Percentiles rank a stretch among this genome's conserved stretches.
These are phyloP conservation scores for Ustilago tritici DNA, from an alignment of 1,284 basidiomycete genomes.

Conservation along the genomic window DNA sequence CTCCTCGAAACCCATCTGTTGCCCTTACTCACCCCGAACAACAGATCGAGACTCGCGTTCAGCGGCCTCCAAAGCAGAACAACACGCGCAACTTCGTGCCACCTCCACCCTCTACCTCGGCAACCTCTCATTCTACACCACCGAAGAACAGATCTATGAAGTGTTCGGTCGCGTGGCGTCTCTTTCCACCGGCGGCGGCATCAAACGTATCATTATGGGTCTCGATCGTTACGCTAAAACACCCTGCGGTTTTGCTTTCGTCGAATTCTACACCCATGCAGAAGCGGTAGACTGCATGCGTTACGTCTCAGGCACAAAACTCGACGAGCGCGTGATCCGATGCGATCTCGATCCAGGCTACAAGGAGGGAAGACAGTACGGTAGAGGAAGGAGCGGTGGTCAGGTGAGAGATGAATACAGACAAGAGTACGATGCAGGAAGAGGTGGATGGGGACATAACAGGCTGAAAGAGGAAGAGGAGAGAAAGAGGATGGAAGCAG, in stretches of 20 bases:
- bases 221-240: conserved; percentile 97
- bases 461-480: conserved; percentile 73
- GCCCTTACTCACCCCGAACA: neutral
- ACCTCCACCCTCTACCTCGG: conserved; percentile 80
- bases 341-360: conserved; percentile 99
- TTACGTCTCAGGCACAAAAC: conserved; percentile 94
- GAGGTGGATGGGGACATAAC: conserved; percentile 86
- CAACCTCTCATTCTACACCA: conserved; percentile 76
- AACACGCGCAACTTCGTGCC: conserved; percentile 72
- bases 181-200: conserved; percentile 90
- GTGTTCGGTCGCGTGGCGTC: conserved; percentile 91
- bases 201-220: conserved; percentile 99
- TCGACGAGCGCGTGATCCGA: conserved; percentile 98
- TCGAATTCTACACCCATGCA: conserved; percentile 95
- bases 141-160: conserved; percentile 99
- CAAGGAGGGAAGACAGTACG: conserved; percentile 95
- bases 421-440: conserved; percentile 89
- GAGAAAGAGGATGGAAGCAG: conserved; percentile 78
- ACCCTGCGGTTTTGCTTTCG: conserved; percentile 98
- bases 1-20: neutral
- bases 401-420: conserved; percentile 93
- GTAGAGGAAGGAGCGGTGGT: conserved; percentile 94
- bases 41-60: conserved; percentile 71
- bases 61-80: conserved; percentile 64
- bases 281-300: conserved; percentile 93